A percentile compares a stretch with the other conserved stretches of the same genome.
Evolutionary conservation across 2,329 filamentous ascomycete genomes (phyloP).

Genomic region (Colletotrichum coccodes): DNA sequence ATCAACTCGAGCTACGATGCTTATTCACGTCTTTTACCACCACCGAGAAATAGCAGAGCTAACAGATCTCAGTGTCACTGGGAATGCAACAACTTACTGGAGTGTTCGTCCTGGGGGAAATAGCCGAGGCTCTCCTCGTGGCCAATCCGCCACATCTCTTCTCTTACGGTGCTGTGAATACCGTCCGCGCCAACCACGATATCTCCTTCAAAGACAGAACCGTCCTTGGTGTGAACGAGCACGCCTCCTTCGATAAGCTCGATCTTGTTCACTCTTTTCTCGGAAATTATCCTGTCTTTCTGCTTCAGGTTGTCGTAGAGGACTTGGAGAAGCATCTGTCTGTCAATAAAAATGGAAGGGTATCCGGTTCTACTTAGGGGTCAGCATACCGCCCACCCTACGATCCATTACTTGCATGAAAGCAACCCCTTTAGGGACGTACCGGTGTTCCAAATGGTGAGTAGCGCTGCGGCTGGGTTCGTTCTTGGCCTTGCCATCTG

Average conservation of each 20-base stretch:
- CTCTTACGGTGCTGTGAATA: constrained; percentile 49
- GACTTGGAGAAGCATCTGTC: constrained; percentile 46
- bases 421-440: too few species aligned
- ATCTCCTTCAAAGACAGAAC: constrained; percentile 41
- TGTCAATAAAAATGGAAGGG: constrained; percentile 46
- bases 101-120: constrained; percentile 36
- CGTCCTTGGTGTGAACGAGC: constrained; percentile 43
- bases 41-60: too few species aligned
- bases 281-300: constrained; percentile 36
- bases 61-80: too few species aligned
- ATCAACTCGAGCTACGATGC: too few species aligned
- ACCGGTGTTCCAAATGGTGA: constrained; percentile 14
- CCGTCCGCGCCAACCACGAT: constrained; percentile 53
- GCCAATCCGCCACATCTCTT: constrained; percentile 41
- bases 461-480: neutral
- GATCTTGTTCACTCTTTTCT: constrained; percentile 28
- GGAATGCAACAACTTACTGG: neutral
- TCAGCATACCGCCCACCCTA: neutral
- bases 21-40: neutral
- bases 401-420: too few species aligned
- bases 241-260: constrained; percentile 33
- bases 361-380: constrained; percentile 38
- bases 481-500: constrained; percentile 32
- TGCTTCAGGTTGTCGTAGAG: constrained; percentile 46
- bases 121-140: constrained; percentile 37